These are phyloP conservation scores for Ceratobasidium theobromae DNA, from an alignment of 1,284 basidiomycete genomes.

Conservation along the genomic window DNA sequence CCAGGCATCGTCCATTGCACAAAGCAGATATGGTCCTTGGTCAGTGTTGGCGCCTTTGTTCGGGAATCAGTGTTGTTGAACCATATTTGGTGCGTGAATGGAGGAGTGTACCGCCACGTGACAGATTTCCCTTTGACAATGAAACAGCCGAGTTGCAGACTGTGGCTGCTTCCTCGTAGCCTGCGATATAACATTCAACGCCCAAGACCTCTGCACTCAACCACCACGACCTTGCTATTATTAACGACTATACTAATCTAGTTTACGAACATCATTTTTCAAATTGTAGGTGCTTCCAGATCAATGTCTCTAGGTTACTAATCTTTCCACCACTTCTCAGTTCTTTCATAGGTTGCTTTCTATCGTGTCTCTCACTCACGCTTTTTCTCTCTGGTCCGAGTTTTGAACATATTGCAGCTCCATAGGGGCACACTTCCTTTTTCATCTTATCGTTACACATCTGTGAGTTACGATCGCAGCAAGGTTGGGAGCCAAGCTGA, in stretches of 20 bases:
- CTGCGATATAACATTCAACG: constrained; percentile 7
- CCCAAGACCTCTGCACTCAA: neutral
- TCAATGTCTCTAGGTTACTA: constrained; percentile 20
- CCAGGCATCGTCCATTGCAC: too few species aligned
- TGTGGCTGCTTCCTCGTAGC: neutral
- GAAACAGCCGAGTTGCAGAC: constrained; percentile 1
- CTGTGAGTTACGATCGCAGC: constrained; percentile 3
- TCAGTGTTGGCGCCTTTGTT: too few species aligned
- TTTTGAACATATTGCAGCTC: neutral
- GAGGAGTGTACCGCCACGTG: constrained; percentile 12
- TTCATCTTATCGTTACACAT: constrained; percentile 5
- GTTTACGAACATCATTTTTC: constrained; percentile 2
- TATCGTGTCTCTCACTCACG: too few species aligned
- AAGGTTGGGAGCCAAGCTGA: neutral
- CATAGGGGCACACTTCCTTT: constrained; percentile 3
- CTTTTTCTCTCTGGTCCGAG: too few species aligned
- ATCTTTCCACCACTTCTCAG: neutral
- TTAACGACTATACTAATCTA: constrained; percentile 1
- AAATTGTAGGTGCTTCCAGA: constrained; percentile 16
- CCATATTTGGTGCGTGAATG: too few species aligned
- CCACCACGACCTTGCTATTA: neutral
- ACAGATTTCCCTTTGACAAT: constrained; percentile 29
- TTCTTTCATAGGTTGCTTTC: neutral
- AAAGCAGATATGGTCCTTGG: too few species aligned
- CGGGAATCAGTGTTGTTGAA: too few species aligned